Conservation (phyloP, 169 alveolate genomes). For the Theileria parva region DNA sequence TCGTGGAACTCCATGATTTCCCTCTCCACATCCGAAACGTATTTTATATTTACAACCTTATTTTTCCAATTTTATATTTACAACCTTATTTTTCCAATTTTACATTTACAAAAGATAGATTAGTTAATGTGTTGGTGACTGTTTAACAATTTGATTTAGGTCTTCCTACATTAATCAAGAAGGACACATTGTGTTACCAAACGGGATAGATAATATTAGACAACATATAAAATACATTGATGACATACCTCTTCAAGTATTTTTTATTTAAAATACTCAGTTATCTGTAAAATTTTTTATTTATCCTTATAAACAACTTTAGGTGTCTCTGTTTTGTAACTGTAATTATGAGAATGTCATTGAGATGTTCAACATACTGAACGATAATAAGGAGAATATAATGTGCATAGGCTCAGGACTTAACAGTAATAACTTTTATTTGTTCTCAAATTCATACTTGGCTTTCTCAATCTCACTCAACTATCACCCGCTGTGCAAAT, state of each 20-base stretch:
- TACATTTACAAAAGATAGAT: background rate
- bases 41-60: background rate
- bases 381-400: slow-evolving; percentile 59
- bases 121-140: background rate
- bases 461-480: slow-evolving; percentile 62
- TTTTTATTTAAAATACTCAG: slow-evolving; percentile 41
- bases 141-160: background rate
- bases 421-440: slow-evolving; percentile 44
- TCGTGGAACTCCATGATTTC: slow-evolving; percentile 81
- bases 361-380: slow-evolving; percentile 54
- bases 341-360: slow-evolving; percentile 35
- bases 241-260: slow-evolving; percentile 66
- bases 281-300: too few species aligned
- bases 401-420: slow-evolving; percentile 68
- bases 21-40: slow-evolving; percentile 51
- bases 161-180: slow-evolving; percentile 56
- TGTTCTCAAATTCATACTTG: slow-evolving; percentile 49
- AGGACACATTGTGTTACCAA: slow-evolving; percentile 65
- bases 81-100: too few species aligned
- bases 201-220: slow-evolving; percentile 64
- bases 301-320: too few species aligned
- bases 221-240: slow-evolving; percentile 63
- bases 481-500: slow-evolving; percentile 66
- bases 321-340: slow-evolving; percentile 5
- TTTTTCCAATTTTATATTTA: too few species aligned